A percentile compares a stretch with the other conserved stretches of the same genome.
Evolutionary conservation across 768 basidiomycete species (phyloP).

Genomic region (Suillus hirtellus): DNA sequence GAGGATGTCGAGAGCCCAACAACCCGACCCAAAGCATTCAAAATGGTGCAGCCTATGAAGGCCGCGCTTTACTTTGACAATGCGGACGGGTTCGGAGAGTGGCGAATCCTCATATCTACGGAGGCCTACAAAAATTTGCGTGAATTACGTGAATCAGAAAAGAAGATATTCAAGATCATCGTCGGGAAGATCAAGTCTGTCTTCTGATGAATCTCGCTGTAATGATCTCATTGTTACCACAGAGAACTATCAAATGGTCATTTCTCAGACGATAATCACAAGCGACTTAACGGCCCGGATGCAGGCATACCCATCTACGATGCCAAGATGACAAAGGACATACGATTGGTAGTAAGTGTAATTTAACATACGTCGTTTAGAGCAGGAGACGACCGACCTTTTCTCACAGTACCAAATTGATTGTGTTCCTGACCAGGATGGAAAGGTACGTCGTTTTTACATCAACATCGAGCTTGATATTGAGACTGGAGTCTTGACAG

Average conservation of each 20-base stretch:
- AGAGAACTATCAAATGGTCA: slow-evolving; percentile 71
- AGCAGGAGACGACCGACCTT: slow-evolving; percentile 25
- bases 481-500: slow-evolving; percentile 24
- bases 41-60: slow-evolving; percentile 57
- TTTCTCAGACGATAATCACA: slow-evolving; percentile 70
- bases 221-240: not conserved
- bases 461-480: not conserved
- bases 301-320: slow-evolving; percentile 61
- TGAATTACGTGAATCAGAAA: slow-evolving; percentile 45
- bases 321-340: slow-evolving; percentile 62
- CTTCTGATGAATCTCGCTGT: not conserved
- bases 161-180: slow-evolving; percentile 50
- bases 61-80: slow-evolving; percentile 58
- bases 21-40: slow-evolving; percentile 33
- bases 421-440: slow-evolving; percentile 41
- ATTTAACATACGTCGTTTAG: not conserved
- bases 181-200: slow-evolving; percentile 69
- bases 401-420: slow-evolving; percentile 48
- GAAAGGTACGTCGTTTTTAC: slow-evolving; percentile 24
- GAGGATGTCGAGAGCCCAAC: not conserved
- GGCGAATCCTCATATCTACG: slow-evolving; percentile 58
- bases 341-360: slow-evolving; percentile 47
- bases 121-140: slow-evolving; percentile 53
- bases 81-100: slow-evolving; percentile 60
- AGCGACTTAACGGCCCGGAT: slow-evolving; percentile 46